These are phyloP conservation scores for Cryptococcus deneoformans DNA, from an alignment of 1,284 basidiomycete genomes.

Conservation along the genomic window DNA sequence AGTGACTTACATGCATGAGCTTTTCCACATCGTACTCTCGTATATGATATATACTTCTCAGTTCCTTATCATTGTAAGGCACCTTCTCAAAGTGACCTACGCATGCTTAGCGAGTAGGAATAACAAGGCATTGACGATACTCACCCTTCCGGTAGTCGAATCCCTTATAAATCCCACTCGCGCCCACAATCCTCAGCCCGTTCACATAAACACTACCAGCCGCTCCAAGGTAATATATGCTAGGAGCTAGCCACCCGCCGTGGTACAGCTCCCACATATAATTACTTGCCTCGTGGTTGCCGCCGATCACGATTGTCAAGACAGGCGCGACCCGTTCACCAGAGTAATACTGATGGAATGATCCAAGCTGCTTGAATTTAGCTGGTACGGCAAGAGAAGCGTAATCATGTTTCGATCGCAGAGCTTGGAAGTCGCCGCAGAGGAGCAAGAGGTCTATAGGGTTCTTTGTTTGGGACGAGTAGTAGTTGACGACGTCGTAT, in stretches of 20 bases:
- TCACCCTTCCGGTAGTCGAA: constrained; percentile 74
- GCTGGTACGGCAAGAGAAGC: constrained; percentile 85
- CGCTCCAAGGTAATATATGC: constrained; percentile 94
- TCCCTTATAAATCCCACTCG: constrained; percentile 88
- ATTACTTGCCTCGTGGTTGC: constrained; percentile 97
- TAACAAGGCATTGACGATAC: too few relatives aligned
- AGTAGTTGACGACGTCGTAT: constrained; percentile 68
- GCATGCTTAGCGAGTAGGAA: constrained; percentile 24
- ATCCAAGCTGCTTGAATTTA: constrained; percentile 82
- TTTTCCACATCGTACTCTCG: constrained; percentile 80
- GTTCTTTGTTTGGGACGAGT: constrained; percentile 62
- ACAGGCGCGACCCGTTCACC: constrained; percentile 77
- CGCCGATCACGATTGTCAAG: constrained; percentile 92
- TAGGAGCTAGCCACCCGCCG: constrained; percentile 93
- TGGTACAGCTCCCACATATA: constrained; percentile 98
- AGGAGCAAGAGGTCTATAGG: constrained; percentile 82
- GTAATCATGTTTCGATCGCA: constrained; percentile 82
- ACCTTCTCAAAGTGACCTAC: constrained; percentile 56
- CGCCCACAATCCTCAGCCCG: constrained; percentile 80
- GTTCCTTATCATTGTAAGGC: constrained; percentile 60
- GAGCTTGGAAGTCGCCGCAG: constrained; percentile 90
- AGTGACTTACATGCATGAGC: constrained; percentile 65
- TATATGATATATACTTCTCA: constrained; percentile 89
- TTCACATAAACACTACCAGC: constrained; percentile 87
- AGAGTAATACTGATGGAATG: constrained; percentile 88